Conservation (phyloP, 257 asterid genomes). For the Ballota nigra region DNA sequence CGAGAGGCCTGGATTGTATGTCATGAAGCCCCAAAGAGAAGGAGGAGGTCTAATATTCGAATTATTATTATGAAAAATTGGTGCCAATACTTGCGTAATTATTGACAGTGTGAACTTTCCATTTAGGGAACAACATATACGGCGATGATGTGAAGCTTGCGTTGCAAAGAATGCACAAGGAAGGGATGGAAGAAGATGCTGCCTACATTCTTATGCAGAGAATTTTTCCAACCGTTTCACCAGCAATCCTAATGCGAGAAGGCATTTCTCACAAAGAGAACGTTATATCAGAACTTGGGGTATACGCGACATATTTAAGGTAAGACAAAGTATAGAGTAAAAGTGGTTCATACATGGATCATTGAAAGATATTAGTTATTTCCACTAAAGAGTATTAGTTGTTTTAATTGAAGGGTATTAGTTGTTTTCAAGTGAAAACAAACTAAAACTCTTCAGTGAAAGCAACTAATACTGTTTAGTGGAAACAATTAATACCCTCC, state of each 20-base stretch:
- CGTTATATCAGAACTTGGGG: constrained; percentile 87
- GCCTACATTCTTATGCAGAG: constrained; percentile 98
- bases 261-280: constrained; percentile 66
- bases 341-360: no score
- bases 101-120: neutral
- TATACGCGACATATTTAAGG: constrained; percentile 82
- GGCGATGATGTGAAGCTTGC: constrained; percentile 71
- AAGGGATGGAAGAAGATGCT: constrained; percentile 70
- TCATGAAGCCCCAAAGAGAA: constrained; percentile 99
- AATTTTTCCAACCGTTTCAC: constrained; percentile 73
- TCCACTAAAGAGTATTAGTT: no score
- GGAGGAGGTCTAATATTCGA: constrained; percentile 78
- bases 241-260: constrained; percentile 71
- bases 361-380: no score
- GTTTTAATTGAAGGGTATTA: no score
- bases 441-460: no score
- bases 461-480: no score
- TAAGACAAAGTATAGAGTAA: no score
- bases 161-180: constrained; percentile 62
- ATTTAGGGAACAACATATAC: constrained; percentile 82
- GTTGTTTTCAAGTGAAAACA: no score
- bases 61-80: neutral
- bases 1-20: constrained; percentile 71
- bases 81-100: neutral
- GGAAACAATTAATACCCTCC: no score